Evolutionary conservation across 2,329 filamentous ascomycete genomes (phyloP).

Genomic region (Raffaelea ambrosiae): DNA sequence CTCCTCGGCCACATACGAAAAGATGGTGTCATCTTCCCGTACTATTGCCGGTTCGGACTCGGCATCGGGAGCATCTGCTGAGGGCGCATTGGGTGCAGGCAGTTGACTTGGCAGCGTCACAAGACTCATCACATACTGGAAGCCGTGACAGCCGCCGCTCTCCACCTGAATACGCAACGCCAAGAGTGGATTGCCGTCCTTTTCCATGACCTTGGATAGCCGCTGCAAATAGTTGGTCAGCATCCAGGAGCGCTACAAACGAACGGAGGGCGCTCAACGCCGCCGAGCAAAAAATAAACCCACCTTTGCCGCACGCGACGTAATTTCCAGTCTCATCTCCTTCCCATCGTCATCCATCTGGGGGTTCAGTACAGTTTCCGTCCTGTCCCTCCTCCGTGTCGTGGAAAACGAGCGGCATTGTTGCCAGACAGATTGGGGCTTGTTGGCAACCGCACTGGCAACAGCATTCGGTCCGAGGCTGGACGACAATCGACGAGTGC

Average conservation of each 20-base stretch:
- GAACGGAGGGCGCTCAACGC: too few species aligned
- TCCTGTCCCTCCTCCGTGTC: slow-evolving; percentile 28
- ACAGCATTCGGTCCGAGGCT: too few species aligned
- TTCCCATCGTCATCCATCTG: slow-evolving; percentile 74
- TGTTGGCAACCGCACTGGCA: too few species aligned
- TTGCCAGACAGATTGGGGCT: too few species aligned
- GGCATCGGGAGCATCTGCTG: slow-evolving; percentile 14
- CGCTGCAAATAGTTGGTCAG: slow-evolving; percentile 48
- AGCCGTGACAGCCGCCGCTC: slow-evolving; percentile 92
- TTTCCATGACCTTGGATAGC: slow-evolving; percentile 66
- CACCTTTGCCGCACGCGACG: slow-evolving; percentile 73
- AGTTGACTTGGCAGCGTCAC: slow-evolving; percentile 46
- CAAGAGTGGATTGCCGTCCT: slow-evolving; percentile 66
- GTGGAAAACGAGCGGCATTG: slow-evolving; percentile 24
- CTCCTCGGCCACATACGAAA: slow-evolving; percentile 56
- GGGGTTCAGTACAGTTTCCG: slow-evolving; percentile 57
- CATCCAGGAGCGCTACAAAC: too few species aligned
- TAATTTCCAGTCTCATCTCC: slow-evolving; percentile 77
- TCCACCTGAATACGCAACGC: slow-evolving; percentile 89
- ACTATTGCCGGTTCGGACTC: slow-evolving; percentile 24
- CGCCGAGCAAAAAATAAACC: neutral
- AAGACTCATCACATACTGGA: slow-evolving; percentile 92
- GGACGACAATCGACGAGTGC: too few species aligned
- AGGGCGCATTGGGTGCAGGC: slow-evolving; percentile 7
- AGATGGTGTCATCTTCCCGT: slow-evolving; percentile 78